Evolutionary conservation across 768 basidiomycete species (phyloP).

Genomic region (Mycena metata): DNA sequence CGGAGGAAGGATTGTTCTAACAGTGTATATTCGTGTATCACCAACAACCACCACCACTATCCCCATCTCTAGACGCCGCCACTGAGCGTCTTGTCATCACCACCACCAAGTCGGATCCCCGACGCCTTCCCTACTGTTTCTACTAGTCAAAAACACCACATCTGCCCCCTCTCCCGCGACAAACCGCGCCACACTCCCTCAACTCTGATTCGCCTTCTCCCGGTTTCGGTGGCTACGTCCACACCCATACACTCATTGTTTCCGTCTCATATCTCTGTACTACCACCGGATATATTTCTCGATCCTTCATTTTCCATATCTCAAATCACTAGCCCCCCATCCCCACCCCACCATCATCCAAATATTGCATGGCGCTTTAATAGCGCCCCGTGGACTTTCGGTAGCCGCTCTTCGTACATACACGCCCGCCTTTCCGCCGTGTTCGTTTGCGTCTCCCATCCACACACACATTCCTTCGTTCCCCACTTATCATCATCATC

Average conservation of each 20-base stretch:
- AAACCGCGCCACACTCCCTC: constrained; percentile 30
- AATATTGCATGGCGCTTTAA: constrained; percentile 33
- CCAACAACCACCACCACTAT: constrained; percentile 22
- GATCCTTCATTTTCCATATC: constrained; percentile 5
- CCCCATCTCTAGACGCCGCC: constrained; percentile 21
- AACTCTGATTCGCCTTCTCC: constrained; percentile 6
- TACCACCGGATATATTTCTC: constrained; percentile 22
- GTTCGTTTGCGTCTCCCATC: constrained; percentile 11
- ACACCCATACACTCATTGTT: constrained; percentile 30
- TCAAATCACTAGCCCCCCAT: constrained; percentile 21
- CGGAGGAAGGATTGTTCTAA: constrained; percentile 37
- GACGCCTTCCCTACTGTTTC: constrained; percentile 23
- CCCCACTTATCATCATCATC: constrained; percentile 11
- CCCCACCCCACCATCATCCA: constrained; percentile 31
- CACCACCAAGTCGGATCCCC: not conserved
- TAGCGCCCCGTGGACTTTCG: constrained; percentile 24
- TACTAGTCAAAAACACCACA: constrained; percentile 22
- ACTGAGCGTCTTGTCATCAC: constrained; percentile 25
- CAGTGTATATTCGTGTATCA: constrained; percentile 42
- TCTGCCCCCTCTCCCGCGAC: constrained; percentile 6
- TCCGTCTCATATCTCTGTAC: constrained; percentile 31
- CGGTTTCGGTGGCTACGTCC: constrained; percentile 12
- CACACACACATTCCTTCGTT: constrained; percentile 26
- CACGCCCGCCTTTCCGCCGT: constrained; percentile 26
- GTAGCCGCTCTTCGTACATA: constrained; percentile 9